Evolutionary conservation across 2,329 filamentous ascomycete species (phyloP).

Genomic region (Fusarium armeniacum): DNA sequence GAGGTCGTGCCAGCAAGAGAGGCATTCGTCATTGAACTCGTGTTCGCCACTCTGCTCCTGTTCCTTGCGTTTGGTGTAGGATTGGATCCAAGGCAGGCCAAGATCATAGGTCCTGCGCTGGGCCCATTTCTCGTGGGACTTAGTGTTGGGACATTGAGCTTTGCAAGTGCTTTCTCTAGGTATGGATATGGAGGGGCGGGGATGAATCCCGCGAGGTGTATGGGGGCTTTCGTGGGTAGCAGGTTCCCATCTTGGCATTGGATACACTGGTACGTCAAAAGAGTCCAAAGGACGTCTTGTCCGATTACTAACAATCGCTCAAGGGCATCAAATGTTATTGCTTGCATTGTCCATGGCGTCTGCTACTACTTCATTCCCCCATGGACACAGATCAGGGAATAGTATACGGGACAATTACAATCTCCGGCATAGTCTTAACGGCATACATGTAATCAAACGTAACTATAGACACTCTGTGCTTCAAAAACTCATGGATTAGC

Average conservation of each 20-base stretch:
- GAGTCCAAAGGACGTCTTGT: rapidly evolving
- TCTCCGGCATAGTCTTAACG: neutral
- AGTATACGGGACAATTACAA: neutral
- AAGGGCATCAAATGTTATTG: constrained; percentile 35
- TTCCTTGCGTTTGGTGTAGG: constrained; percentile 68
- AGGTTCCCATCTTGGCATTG: constrained; percentile 46
- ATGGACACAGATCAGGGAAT: constrained; percentile 21
- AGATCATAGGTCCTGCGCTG: constrained; percentile 64
- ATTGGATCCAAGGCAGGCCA: constrained; percentile 65
- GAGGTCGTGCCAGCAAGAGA: constrained; percentile 45
- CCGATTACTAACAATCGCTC: neutral
- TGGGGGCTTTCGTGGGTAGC: constrained; percentile 43
- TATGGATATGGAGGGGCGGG: constrained; percentile 47
- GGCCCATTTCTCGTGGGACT: constrained; percentile 65
- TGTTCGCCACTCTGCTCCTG: constrained; percentile 61
- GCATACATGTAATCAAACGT: no score
- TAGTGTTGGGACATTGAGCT: constrained; percentile 54
- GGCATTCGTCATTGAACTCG: constrained; percentile 64
- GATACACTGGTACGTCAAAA: constrained; percentile 45
- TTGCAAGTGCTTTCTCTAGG: constrained; percentile 52
- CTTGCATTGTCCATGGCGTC: constrained; percentile 33
- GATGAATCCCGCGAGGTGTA: constrained; percentile 45
- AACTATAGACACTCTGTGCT: neutral
- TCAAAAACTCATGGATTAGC: neutral
- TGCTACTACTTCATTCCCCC: constrained; percentile 43